Conservation (phyloP, 805 yeast genomes). For the Kluyveromyces aestuarii region DNA sequence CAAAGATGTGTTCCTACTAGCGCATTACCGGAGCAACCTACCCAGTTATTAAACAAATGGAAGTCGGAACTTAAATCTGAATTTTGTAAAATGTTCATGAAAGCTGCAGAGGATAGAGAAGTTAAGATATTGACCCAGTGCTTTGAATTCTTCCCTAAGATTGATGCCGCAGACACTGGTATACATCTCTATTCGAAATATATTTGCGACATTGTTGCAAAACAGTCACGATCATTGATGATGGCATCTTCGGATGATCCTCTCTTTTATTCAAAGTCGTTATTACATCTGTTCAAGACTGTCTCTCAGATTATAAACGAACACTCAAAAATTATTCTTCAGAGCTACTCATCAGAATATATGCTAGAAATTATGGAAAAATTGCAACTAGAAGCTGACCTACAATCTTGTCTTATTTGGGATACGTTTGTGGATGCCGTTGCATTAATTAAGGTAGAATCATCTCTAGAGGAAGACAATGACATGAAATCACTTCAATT, state of each 20-base stretch:
- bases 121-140: conserved; percentile 65
- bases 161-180: conserved; percentile 65
- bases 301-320: conserved; percentile 78
- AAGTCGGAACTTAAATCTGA: conserved; percentile 44
- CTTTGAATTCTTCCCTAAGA: conserved; percentile 81
- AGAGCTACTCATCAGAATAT: conserved; percentile 57
- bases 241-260: conserved; percentile 35
- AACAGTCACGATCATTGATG: conserved; percentile 63
- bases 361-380: conserved; percentile 59
- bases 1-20: conserved; percentile 75
- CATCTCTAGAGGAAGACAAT: not conserved
- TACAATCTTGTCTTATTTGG: conserved; percentile 82
- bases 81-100: conserved; percentile 55
- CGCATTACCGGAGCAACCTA: conserved; percentile 76
- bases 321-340: conserved; percentile 70
- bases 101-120: conserved; percentile 58
- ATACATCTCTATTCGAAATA: conserved; percentile 75
- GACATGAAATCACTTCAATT: conserved; percentile 1
- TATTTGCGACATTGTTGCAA: conserved; percentile 75
- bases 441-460: not conserved
- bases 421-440: conserved; percentile 73
- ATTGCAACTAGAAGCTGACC: conserved; percentile 81
- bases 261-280: conserved; percentile 46
- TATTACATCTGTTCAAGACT: conserved; percentile 68
- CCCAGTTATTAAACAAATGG: conserved; percentile 47